These are phyloP conservation scores for Zygosaccharomyces bailii DNA, from an alignment of 805 yeast genomes.

Conservation along the genomic window DNA sequence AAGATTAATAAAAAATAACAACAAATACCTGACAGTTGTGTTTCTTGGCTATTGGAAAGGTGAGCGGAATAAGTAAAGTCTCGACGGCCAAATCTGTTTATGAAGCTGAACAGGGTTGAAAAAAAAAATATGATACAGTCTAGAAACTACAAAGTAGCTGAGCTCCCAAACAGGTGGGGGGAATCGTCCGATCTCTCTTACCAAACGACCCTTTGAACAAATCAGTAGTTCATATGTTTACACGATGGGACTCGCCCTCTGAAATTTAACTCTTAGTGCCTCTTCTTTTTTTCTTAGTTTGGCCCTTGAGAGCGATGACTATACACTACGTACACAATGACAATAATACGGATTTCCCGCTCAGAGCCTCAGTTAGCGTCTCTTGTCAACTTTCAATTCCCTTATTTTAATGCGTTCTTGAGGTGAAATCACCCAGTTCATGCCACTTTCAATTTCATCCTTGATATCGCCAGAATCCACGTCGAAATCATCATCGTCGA, in stretches of 20 bases:
- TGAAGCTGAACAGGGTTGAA: constrained; percentile 2
- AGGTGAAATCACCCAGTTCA: constrained; percentile 75
- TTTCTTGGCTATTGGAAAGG: not conserved
- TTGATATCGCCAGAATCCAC: constrained; percentile 32
- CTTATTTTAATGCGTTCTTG: constrained; percentile 67
- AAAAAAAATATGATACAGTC: constrained; percentile 1
- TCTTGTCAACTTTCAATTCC: constrained; percentile 45
- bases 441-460: constrained; percentile 41
- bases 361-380: constrained; percentile 14
- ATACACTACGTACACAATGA: constrained; percentile 4
- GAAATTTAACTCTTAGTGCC: constrained; percentile 11
- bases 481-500: constrained; percentile 62
- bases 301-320: constrained; percentile 6
- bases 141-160: constrained; percentile 9
- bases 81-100: not conserved
- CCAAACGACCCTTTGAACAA: constrained; percentile 5
- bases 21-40: too few species aligned
- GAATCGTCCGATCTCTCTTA: constrained; percentile 2
- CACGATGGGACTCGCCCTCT: constrained; percentile 15
- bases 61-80: constrained; percentile 1
- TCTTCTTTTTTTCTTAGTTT: not conserved
- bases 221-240: constrained; percentile 12
- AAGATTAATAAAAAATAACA: not conserved
- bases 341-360: not conserved
- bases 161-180: constrained; percentile 11